Conservation (phyloP, 345 rosid genomes). For the Linum trigynum region DNA sequence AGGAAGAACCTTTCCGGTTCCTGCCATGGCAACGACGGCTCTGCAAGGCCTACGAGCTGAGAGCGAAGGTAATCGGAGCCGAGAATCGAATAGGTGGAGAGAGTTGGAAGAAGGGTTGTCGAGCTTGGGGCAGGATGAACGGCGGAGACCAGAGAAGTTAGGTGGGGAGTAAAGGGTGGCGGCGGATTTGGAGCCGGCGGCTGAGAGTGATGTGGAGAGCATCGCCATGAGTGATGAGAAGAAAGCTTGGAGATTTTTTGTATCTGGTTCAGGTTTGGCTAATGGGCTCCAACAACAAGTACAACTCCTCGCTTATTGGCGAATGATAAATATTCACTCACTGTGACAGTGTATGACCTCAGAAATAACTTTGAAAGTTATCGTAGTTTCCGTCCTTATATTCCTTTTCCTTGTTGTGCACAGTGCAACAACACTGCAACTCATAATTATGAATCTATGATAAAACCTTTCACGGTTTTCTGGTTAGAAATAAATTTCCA, state of each 20-base stretch:
- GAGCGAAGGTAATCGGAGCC: constrained; percentile 37
- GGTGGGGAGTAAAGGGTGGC: constrained; percentile 18
- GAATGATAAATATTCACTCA: too few species aligned
- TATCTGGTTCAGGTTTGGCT: not conserved
- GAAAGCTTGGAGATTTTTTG: not conserved
- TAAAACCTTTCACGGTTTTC: too few species aligned
- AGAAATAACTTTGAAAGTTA: not conserved
- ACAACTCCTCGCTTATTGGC: too few species aligned
- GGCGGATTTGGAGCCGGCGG: constrained; percentile 26
- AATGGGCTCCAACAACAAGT: not conserved
- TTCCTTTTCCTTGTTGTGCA: not conserved
- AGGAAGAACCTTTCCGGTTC: constrained; percentile 66
- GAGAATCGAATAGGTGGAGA: constrained; percentile 5
- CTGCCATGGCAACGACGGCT: constrained; percentile 74
- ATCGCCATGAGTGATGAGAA: constrained; percentile 34
- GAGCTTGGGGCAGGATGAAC: constrained; percentile 10
- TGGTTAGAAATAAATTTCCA: too few species aligned
- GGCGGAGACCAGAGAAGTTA: constrained; percentile 38
- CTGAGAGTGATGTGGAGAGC: constrained; percentile 35
- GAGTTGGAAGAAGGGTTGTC: constrained; percentile 16
- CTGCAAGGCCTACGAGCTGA: constrained; percentile 39
- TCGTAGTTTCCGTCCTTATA: not conserved
- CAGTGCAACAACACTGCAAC: not conserved
- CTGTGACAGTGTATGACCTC: too few species aligned
- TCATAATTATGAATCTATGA: too few species aligned